Base-by-base conservation (phyloP, 176 grass and related monocot species). In the Carex myosuroides region DNA sequence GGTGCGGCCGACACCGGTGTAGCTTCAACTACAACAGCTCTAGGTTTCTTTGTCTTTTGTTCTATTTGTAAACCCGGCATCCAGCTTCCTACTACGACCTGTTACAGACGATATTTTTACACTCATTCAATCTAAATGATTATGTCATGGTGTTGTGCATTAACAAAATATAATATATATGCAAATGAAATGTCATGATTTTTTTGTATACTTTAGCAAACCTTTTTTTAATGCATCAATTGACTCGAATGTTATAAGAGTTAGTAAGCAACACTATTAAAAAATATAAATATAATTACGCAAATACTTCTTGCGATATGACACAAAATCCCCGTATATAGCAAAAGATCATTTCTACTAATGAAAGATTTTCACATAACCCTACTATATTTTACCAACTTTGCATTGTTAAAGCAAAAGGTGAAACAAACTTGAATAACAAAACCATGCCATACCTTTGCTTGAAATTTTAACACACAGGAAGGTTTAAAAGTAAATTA, bases 31-130 rank as follows among this genome's bases (percentile, higher is more conserved):
- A 88, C 67, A 57, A 83, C 62, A 63, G 64, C 24, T 83, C 81
- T 55, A 2, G 91, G 83, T 83, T 92, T 92, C 91, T 89, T 99
- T 21, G 80, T 87, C 80, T 89, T 91, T 61, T 92, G 96, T 41
- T 95, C 91, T 90, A 91, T 18, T 80, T 94, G 89, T 75, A 89
- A 94, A 17, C 93, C 91, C 7, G 93, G 96, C 3, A 99, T 81
- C 84, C 94, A 99, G 85, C 91, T 99, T 90, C 96, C 93, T 20
- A 99, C 91, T 79, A 99, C 96, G 24, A 99, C 87, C 96, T 99
- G 86, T 21, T 68, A 84, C 6, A 88, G 6, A 79, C 73, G 46
- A 54, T 57, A 56, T 17, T 3, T 3, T 74, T 74, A 74, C 13
- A 71, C 8, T 50, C 12, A 50, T 2, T 33, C 48, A 17, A 78